phyloP scores from a whole-genome alignment of 2,329 filamentous ascomycete genomes.

The Colletotrichum neosansevieriae region DNA sequence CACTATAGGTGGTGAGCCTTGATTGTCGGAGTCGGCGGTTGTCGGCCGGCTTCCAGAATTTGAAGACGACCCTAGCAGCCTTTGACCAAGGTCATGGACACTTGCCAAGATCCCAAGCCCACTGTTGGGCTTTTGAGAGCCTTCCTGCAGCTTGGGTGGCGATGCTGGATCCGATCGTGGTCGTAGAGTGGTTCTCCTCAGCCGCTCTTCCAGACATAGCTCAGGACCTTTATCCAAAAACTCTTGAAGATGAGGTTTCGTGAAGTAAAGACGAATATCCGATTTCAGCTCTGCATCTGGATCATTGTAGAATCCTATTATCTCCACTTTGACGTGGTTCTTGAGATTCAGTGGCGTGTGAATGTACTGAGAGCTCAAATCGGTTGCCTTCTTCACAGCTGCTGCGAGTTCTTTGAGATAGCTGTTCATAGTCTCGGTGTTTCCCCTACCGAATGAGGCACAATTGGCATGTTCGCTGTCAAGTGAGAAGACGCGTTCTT shows the following conservation, averaged over 20 bases:
- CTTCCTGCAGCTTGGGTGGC: not conserved
- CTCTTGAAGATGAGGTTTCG: slow-evolving; percentile 62
- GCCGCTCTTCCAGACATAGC: slow-evolving; percentile 64
- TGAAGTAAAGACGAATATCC: slow-evolving; percentile 63
- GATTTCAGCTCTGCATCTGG: slow-evolving; percentile 51
- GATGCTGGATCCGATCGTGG: slow-evolving; percentile 3
- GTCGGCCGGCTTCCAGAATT: slow-evolving; percentile 37
- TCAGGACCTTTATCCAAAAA: slow-evolving; percentile 69
- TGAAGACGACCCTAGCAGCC: not conserved
- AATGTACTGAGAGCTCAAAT: slow-evolving; percentile 48
- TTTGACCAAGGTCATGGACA: slow-evolving; percentile 25
- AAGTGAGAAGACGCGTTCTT: slow-evolving; percentile 64
- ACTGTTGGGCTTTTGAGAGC: not conserved
- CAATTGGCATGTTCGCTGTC: slow-evolving; percentile 68
- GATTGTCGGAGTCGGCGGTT: slow-evolving; percentile 32
- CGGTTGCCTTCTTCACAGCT: slow-evolving; percentile 53
- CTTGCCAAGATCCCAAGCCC: slow-evolving; percentile 22
- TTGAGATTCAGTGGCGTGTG: slow-evolving; percentile 63
- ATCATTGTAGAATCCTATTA: slow-evolving; percentile 72
- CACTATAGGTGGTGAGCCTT: slow-evolving; percentile 52
- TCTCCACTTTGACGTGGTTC: slow-evolving; percentile 67
- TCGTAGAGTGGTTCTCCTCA: slow-evolving; percentile 51
- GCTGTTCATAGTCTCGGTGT: slow-evolving; percentile 58
- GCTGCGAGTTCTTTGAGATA: slow-evolving; percentile 48
- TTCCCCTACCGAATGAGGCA: slow-evolving; percentile 65